Conservation (phyloP, 768 basidiomycete species). For the Auriculariales sp. region DNA sequence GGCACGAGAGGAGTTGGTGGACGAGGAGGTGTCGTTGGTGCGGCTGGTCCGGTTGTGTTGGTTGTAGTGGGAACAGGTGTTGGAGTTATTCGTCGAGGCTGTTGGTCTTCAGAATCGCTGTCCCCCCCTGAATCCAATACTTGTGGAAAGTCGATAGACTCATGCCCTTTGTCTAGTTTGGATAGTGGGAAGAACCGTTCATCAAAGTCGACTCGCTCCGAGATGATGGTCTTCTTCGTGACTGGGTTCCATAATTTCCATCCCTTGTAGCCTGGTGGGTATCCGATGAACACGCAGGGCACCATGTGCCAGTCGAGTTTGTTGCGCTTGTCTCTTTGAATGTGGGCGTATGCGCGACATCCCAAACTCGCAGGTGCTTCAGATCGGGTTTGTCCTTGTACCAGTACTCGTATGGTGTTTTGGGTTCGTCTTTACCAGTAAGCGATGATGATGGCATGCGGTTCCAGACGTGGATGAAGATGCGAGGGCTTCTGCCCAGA, state of each 20-base stretch:
- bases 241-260: constrained; percentile 22
- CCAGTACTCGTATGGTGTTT: constrained; percentile 11
- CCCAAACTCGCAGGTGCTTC: constrained; percentile 15
- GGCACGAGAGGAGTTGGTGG: too few species aligned
- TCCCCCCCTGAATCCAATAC: too few species aligned
- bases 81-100: too few species aligned
- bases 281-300: constrained; percentile 14
- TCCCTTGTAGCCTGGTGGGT: constrained; percentile 11
- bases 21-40: too few species aligned
- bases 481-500: too few species aligned
- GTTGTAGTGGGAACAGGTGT: too few species aligned
- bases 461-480: constrained; percentile 9
- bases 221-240: constrained; percentile 16
- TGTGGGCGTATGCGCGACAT: constrained; percentile 12
- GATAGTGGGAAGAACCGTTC: constrained; percentile 17
- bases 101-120: too few species aligned
- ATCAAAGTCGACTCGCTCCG: constrained; percentile 18
- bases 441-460: constrained; percentile 5
- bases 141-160: too few species aligned
- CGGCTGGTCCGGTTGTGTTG: too few species aligned
- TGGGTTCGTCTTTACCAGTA: too few species aligned
- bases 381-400: constrained; percentile 10
- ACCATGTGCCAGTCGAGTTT: constrained; percentile 10
- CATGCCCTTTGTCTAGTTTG: too few species aligned
- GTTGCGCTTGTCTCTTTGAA: constrained; percentile 10